phyloP scores from a whole-genome alignment of 2,329 filamentous ascomycete species.

The Microsporum audouinii region DNA sequence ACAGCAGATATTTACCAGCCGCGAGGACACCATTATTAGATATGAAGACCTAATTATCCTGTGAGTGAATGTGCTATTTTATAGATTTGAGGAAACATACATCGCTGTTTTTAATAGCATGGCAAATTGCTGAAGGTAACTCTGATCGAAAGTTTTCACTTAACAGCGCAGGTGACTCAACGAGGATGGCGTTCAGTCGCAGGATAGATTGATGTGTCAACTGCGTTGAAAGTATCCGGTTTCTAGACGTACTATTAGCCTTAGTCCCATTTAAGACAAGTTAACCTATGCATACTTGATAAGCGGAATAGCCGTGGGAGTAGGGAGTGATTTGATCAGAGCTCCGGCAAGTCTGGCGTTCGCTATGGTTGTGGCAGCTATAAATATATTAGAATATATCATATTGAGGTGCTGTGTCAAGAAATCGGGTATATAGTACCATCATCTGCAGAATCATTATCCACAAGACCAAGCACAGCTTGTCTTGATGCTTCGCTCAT shows the following conservation, averaged over 20 bases:
- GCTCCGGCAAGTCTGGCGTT: conserved; percentile 83
- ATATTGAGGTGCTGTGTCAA: background rate
- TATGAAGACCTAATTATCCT: conserved; percentile 54
- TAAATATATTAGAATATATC: conserved; percentile 12
- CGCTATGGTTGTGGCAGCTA: conserved; percentile 66
- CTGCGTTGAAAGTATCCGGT: conserved; percentile 65
- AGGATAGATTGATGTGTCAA: conserved; percentile 70
- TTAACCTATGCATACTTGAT: conserved; percentile 39
- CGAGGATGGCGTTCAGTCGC: conserved; percentile 75
- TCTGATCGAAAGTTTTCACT: conserved; percentile 60
- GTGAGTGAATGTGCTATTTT: background rate
- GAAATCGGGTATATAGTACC: conserved; percentile 42
- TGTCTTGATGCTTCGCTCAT: conserved; percentile 86
- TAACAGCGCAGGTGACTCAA: conserved; percentile 64
- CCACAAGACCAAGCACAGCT: conserved; percentile 79
- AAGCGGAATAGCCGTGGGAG: conserved; percentile 52
- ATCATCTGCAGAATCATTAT: conserved; percentile 64
- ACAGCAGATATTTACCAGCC: conserved; percentile 78
- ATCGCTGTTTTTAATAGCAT: conserved; percentile 65
- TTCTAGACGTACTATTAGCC: conserved; percentile 40
- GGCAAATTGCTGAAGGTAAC: conserved; percentile 61
- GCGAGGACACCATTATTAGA: conserved; percentile 81
- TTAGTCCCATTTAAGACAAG: background rate
- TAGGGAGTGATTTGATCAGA: conserved; percentile 72
- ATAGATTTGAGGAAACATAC: conserved; percentile 41